phyloP scores from a whole-genome alignment of 352 stramenopile species.

The Phytophthora citrophthora region DNA sequence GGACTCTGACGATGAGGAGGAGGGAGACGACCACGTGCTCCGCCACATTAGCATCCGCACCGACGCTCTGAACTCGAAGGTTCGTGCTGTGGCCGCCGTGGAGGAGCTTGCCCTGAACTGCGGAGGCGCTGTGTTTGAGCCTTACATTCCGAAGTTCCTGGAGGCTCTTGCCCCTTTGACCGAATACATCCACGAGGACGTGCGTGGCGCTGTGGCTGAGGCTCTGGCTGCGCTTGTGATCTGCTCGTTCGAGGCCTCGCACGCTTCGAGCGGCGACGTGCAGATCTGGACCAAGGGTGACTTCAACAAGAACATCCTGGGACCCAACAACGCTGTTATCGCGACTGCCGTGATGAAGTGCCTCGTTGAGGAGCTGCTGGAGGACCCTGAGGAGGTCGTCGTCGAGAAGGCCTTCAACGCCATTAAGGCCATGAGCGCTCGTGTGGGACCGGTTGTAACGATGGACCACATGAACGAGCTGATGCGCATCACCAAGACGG shows the following conservation, averaged over 20 bases:
- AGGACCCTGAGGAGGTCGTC: conserved; percentile 86
- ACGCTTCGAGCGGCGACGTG: conserved; percentile 77
- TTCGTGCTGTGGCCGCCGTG: conserved; percentile 81
- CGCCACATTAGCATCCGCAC: conserved; percentile 89
- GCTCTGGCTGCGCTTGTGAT: conserved; percentile 82
- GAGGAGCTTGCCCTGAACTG: conserved; percentile 88
- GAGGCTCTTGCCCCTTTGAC: conserved; percentile 79
- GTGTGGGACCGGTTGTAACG: conserved; percentile 91
- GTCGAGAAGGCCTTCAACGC: conserved; percentile 96
- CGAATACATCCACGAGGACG: conserved; percentile 90
- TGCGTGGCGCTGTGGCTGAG: conserved; percentile 81
- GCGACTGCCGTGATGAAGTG: conserved; percentile 81
- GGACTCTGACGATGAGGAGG: conserved; percentile 83
- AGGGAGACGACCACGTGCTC: conserved; percentile 70
- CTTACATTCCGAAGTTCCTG: conserved; percentile 85
- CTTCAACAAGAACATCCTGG: conserved; percentile 80
- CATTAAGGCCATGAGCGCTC: conserved; percentile 95
- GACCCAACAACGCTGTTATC: conserved; percentile 80
- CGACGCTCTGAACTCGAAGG: conserved; percentile 86
- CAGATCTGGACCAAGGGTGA: conserved; percentile 89
- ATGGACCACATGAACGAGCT: conserved; percentile 90
- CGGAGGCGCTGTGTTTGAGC: conserved; percentile 73
- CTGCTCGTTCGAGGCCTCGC: conserved; percentile 84
- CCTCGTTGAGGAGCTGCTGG: conserved; percentile 77
- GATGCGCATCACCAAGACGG: conserved; percentile 87